Base-by-base conservation (phyloP, 108 stramenopile genomes). In the Stephanodiscus triporus region DNA sequence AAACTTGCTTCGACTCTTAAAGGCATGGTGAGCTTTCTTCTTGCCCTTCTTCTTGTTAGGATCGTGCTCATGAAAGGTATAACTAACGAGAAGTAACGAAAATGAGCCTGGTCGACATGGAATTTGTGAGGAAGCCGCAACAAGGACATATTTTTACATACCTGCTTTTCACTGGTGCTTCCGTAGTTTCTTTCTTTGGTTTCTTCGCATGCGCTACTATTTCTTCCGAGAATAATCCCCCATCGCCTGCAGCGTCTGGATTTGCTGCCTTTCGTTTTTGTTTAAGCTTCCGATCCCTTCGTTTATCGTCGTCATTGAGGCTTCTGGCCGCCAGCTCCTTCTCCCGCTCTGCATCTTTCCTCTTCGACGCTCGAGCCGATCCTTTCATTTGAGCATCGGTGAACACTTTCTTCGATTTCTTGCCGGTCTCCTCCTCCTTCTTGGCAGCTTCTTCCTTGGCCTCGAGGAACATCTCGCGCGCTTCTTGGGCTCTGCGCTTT, bases 401-500 rank as follows among this genome's bases (percentile, higher is more conserved):
- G 13, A 79, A 55, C 22, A 59, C 48, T 56, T 77, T 79, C 47
- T 77, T 86, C 11, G 83, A 69, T 60, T 84, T 82, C 40, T 69
- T 63, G 26, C 78, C 85, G 38, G 43, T 64, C 63, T 87, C 86
- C 70, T 70, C 79, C 19, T 24, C 50, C 77, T 84, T 79, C 49
- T 53, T 47, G 14, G 79, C 59, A 17, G 61, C 69, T 60, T 86
- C 85, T 32, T 84, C 79, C 64, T 84, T 81, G 34, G 69, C 73
- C 53, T 74, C 70, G 13, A 38, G 64, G 34, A 76, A 53, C 32
- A 72, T 63, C 40, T 72, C 76, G 45, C 72, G 81, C 22, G 89
- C 89, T 75, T 94, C 90, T 54, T 90, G 83, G 1, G 87, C 88
- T 17, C 92, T 86, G 38, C 92, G 84, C 65, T 96, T 94, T 79